A percentile compares a stretch with the other conserved stretches of the same genome.
These are phyloP conservation scores for Hygrocybe punicea DNA, from an alignment of 768 basidiomycete genomes.

Conservation along the genomic window DNA sequence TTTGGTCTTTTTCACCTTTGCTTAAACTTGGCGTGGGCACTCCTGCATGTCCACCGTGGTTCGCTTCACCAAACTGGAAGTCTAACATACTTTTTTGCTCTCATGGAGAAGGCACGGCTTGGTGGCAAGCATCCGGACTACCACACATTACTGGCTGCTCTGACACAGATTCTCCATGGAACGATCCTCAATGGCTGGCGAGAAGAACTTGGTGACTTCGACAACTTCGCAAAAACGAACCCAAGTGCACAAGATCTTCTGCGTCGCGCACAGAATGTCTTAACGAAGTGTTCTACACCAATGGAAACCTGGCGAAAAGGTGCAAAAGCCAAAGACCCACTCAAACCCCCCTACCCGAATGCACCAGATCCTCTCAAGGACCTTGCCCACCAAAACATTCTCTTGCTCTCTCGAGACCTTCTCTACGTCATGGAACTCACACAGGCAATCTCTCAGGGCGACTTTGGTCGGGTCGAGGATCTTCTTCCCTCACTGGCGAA, in stretches of 20 bases:
- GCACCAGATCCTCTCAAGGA: too few relatives aligned
- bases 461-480: too few relatives aligned
- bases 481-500: too few relatives aligned
- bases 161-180: conserved; percentile 33
- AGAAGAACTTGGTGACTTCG: conserved; percentile 5
- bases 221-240: neutral
- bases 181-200: conserved; percentile 33
- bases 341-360: too few relatives aligned
- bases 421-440: too few relatives aligned
- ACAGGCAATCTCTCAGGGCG: too few relatives aligned
- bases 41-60: conserved; percentile 30
- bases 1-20: conserved; percentile 34
- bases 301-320: neutral
- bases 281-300: neutral
- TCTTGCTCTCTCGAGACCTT: too few relatives aligned
- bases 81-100: conserved; percentile 27
- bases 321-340: too few relatives aligned
- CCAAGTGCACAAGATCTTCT: neutral
- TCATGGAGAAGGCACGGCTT: conserved; percentile 32
- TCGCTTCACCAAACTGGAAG: conserved; percentile 19
- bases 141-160: conserved; percentile 26
- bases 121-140: conserved; percentile 34
- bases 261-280: neutral
- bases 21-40: conserved; percentile 35
- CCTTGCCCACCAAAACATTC: too few relatives aligned